These are phyloP conservation scores for Ilex aquifolium DNA, from an alignment of 257 asterid genomes.

Conservation along the genomic window DNA sequence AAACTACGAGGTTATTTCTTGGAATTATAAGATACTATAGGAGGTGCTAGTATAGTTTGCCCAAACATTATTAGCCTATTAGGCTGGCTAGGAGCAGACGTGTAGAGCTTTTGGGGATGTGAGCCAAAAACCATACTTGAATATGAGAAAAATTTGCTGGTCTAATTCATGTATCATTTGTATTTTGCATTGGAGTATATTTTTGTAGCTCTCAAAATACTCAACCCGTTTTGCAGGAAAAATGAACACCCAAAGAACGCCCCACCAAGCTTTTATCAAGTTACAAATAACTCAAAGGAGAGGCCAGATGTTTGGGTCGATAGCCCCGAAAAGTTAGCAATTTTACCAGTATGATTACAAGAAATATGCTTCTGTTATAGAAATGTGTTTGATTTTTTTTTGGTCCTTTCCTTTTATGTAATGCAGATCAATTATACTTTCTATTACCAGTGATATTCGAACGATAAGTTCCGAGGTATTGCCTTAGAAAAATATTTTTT, in stretches of 20 bases:
- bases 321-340: constrained; percentile 85
- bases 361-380: neutral
- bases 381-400: neutral
- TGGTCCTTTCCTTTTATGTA: constrained; percentile 16
- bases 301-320: constrained; percentile 99
- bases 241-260: constrained; percentile 80
- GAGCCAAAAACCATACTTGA: too few species aligned
- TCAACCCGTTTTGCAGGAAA: constrained; percentile 45
- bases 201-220: neutral
- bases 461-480: constrained; percentile 91
- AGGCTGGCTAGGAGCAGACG: too few species aligned
- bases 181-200: too few species aligned
- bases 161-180: too few species aligned
- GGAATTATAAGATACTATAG: too few species aligned
- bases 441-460: constrained; percentile 96
- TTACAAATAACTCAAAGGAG: constrained; percentile 89
- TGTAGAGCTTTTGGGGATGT: too few species aligned
- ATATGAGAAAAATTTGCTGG: too few species aligned
- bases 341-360: constrained; percentile 7
- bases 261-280: constrained; percentile 91
- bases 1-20: too few species aligned
- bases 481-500: neutral
- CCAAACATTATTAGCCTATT: too few species aligned
- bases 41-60: too few species aligned
- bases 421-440: constrained; percentile 75